These are phyloP conservation scores for Lasiosphaeria hispida DNA, from an alignment of 495 filamentous ascomycete species.

Conservation along the genomic window DNA sequence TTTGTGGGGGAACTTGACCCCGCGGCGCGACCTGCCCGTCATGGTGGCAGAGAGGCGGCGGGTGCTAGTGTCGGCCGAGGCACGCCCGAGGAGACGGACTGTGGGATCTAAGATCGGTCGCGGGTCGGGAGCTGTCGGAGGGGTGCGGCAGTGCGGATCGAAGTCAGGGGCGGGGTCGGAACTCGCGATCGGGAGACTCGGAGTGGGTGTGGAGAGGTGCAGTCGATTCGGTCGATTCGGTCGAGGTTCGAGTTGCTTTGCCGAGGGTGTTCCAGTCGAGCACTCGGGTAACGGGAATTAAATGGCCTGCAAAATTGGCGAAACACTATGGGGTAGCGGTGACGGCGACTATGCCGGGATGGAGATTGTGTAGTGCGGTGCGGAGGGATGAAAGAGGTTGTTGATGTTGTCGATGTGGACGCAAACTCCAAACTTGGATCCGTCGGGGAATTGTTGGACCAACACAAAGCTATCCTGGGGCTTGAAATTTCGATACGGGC, in stretches of 20 bases:
- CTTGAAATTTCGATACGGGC: constrained; percentile 30
- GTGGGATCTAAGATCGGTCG: background rate
- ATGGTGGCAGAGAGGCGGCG: constrained; percentile 15
- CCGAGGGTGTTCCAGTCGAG: too few relatives aligned
- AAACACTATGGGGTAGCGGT: too few relatives aligned
- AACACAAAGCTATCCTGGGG: too few relatives aligned
- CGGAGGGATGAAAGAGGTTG: too few relatives aligned
- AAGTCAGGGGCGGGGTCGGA: background rate
- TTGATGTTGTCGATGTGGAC: too few relatives aligned
- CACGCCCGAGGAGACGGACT: background rate
- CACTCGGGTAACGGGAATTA: too few relatives aligned
- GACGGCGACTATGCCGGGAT: too few relatives aligned
- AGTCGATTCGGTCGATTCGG: too few relatives aligned
- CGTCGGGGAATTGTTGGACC: background rate
- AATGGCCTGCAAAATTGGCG: too few relatives aligned
- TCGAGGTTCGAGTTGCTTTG: too few relatives aligned
- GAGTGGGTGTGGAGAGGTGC: too few relatives aligned
- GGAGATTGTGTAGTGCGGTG: too few relatives aligned
- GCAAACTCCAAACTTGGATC: background rate
- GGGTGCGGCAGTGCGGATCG: background rate
- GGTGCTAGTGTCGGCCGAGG: background rate
- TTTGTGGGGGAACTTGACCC: constrained; percentile 78
- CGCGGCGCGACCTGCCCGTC: constrained; percentile 53
- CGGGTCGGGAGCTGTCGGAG: constrained; percentile 1
- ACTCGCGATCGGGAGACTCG: background rate